Base-by-base conservation (phyloP, 2,329 filamentous ascomycete genomes). In the Microcyclospora tardicrescens region DNA sequence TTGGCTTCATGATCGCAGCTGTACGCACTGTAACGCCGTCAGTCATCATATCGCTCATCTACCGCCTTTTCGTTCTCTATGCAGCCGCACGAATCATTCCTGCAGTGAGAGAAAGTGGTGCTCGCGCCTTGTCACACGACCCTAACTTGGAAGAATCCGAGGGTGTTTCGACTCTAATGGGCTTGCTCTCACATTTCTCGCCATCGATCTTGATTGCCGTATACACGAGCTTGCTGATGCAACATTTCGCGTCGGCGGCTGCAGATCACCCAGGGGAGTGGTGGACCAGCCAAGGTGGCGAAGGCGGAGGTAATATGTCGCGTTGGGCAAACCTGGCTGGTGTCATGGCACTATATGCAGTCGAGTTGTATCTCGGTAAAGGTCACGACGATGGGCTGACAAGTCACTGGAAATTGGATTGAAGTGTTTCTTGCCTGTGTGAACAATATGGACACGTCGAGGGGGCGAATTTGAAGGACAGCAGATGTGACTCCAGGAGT, bases 11-110 rank as follows among this genome's bases (percentile, higher is more conserved):
- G 49, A 79, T 87, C 42, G 87, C 89, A 10, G 91, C 91, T 15
- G 83, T 96, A 57, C 85, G 91, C 62, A 94, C 89, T 32, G 91
- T 96, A 50, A 95, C 89, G 0, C 86, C 91, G 0, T 94, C 85
- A 1, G 87, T 96, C 45, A 82, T 98, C 62, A 93, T 96, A 48
- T 95, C 87, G 1, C 75, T 98, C 33, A 79, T 84, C 24, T 98
- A 95, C 61, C 83, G 91, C 37, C 79, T 94, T 31, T 83, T 94
- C 48, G 91, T 96, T 38, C 85, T 96, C 58, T 96, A 96, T 62
- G 85, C 85, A 42, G 87, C 87, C 15, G 94, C 87, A 5, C 79
- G 89, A 41, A 96, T 98, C 59, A 95, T 98, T 41, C 91, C 91
- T 0, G 87, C 87, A 1, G 80, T 98, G 10, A 79, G 84, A 33